Evolutionary conservation across 169 alveolate genomes (phyloP).

Genomic region (Plasmodium vinckei): DNA sequence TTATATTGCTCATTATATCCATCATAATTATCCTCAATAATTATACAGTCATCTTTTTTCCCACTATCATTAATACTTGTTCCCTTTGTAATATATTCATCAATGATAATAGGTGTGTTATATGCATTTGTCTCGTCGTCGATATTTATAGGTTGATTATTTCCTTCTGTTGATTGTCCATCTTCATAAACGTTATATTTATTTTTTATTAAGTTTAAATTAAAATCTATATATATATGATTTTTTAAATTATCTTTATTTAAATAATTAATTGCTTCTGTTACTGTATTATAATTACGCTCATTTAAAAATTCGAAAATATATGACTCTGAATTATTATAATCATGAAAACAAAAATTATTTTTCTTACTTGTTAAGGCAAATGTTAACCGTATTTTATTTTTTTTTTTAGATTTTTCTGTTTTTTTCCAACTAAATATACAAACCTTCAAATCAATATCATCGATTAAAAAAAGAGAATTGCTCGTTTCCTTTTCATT

Average conservation of each 20-base stretch:
- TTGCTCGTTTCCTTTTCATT: constrained; percentile 28
- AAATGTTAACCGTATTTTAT: constrained; percentile 83
- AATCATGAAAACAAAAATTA: constrained; percentile 74
- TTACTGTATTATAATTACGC: constrained; percentile 6
- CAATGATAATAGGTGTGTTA: not conserved
- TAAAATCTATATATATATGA: constrained; percentile 61
- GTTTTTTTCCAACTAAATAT: constrained; percentile 82
- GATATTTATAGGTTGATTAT: not conserved
- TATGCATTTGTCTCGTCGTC: too few relatives aligned
- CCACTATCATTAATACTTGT: not conserved
- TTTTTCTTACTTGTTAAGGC: constrained; percentile 69
- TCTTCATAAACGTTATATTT: constrained; percentile 40
- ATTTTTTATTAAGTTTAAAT: constrained; percentile 33
- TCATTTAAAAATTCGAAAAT: constrained; percentile 55
- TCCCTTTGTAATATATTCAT: not conserved
- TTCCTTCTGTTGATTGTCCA: not conserved
- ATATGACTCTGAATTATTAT: constrained; percentile 42
- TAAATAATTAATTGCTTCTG: constrained; percentile 35
- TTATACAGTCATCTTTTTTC: not conserved
- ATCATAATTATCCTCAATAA: not conserved
- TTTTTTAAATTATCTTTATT: constrained; percentile 53
- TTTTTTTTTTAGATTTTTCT: constrained; percentile 83
- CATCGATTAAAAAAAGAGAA: constrained; percentile 53
- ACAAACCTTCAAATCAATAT: constrained; percentile 55
- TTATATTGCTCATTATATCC: not conserved